Evolutionary conservation across 2,329 filamentous ascomycete genomes (phyloP).

Genomic region (Cladosporium colombiae): DNA sequence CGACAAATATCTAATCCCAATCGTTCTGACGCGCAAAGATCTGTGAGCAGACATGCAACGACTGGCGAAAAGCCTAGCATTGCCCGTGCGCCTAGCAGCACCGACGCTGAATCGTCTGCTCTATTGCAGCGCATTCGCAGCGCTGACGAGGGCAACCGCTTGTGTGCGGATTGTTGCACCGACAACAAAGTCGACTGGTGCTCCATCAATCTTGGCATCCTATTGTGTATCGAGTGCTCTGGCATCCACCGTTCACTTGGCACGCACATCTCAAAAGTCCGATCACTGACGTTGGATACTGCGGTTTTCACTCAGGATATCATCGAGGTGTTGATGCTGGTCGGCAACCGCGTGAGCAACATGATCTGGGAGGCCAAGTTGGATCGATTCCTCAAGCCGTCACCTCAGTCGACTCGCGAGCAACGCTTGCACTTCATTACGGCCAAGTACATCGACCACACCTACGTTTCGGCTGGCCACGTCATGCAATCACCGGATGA

Average conservation of each 20-base stretch:
- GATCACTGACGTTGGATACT: conserved; percentile 91
- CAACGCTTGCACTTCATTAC: conserved; percentile 94
- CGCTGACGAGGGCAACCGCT: conserved; percentile 86
- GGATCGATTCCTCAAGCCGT: conserved; percentile 72
- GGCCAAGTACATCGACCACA: conserved; percentile 84
- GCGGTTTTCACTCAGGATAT: conserved; percentile 97
- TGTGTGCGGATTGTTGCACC: conserved; percentile 93
- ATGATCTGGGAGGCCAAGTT: conserved; percentile 93
- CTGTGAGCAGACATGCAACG: conserved; percentile 81
- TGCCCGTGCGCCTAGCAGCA: conserved; percentile 64
- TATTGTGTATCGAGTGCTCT: conserved; percentile 96
- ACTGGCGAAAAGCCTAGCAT: conserved; percentile 83
- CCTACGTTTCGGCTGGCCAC: conserved; percentile 75
- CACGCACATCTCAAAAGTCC: conserved; percentile 96
- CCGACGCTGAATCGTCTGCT: conserved; percentile 75
- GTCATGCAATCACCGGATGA: conserved; percentile 77
- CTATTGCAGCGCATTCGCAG: conserved; percentile 85
- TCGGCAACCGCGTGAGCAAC: conserved; percentile 94
- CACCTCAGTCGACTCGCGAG: conserved; percentile 77
- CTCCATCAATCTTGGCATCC: conserved; percentile 93
- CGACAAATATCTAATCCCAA: conserved; percentile 48
- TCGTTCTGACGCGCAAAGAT: conserved; percentile 46
- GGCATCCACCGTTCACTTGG: conserved; percentile 95
- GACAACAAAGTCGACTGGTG: conserved; percentile 97
- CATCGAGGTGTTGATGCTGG: conserved; percentile 84